These are phyloP conservation scores for Sporothrix euskadiensis DNA, from an alignment of 2,329 filamentous ascomycete genomes.

Conservation along the genomic window DNA sequence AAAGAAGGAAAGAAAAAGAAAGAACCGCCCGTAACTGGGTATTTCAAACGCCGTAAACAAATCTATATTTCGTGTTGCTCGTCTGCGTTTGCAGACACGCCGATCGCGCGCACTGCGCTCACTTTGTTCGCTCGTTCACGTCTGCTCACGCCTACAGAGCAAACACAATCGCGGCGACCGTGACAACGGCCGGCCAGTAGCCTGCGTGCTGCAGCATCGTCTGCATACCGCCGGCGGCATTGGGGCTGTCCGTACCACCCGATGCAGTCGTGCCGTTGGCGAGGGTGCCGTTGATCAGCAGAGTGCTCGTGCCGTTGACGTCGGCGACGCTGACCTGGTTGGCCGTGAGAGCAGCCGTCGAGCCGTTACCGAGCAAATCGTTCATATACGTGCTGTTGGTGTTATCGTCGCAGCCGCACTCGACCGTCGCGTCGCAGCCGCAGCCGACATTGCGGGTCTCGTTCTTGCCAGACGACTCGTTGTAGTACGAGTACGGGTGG, in stretches of 20 bases:
- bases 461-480: conserved; percentile 53
- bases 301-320: conserved; percentile 63
- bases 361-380: conserved; percentile 65
- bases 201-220: conserved; percentile 44
- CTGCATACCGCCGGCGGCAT: conserved; percentile 41
- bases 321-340: conserved; percentile 61
- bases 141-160: conserved; percentile 39
- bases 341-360: conserved; percentile 60
- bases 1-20: not conserved
- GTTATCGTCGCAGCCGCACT: conserved; percentile 71
- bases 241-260: conserved; percentile 47
- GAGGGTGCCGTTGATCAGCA: conserved; percentile 75
- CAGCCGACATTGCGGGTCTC: conserved; percentile 63
- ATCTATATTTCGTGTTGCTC: not conserved
- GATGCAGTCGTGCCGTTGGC: conserved; percentile 64
- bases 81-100: not conserved
- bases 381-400: conserved; percentile 59
- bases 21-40: conserved; percentile 18
- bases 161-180: conserved; percentile 49
- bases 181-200: conserved; percentile 53
- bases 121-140: too few relatives aligned
- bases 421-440: conserved; percentile 56
- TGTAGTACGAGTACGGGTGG: conserved; percentile 53
- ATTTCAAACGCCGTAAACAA: conserved; percentile 20
- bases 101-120: not conserved